These are phyloP conservation scores for Effrenium voratum DNA, from an alignment of 73 alveolate genomes.

Conservation along the genomic window DNA sequence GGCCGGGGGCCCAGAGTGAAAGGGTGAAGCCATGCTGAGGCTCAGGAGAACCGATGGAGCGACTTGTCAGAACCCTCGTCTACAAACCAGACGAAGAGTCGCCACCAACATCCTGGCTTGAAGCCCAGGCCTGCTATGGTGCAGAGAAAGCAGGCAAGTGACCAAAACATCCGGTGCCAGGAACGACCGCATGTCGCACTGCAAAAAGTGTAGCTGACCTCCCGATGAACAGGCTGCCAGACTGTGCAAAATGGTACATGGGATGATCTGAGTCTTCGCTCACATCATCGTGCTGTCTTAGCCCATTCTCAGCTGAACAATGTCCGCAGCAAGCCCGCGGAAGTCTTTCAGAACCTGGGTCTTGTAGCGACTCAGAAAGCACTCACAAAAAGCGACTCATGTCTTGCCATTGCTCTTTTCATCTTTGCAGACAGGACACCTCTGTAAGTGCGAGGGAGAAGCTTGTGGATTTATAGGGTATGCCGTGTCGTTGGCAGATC, in stretches of 20 bases:
- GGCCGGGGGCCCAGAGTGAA: no score
- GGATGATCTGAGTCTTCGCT: no score
- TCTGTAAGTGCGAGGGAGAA: constrained; percentile 25
- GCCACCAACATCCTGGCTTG: not conserved
- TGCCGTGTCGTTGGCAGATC: constrained; percentile 60
- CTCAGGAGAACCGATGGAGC: no score
- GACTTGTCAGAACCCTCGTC: no score
- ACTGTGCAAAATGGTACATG: not conserved
- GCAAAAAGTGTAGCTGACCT: not conserved
- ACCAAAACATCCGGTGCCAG: not conserved
- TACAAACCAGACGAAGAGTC: no score
- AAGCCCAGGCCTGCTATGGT: not conserved
- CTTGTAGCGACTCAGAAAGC: not conserved
- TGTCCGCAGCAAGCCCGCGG: constrained; percentile 48
- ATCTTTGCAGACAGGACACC: not conserved
- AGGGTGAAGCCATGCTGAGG: no score
- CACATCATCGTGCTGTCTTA: not conserved
- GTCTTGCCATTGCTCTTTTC: no score
- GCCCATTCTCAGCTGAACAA: constrained; percentile 66
- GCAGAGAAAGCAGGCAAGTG: not conserved
- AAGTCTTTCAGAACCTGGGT: constrained; percentile 67
- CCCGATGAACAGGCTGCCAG: not conserved
- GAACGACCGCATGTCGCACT: not conserved
- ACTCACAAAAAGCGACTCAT: not conserved
- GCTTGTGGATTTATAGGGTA: constrained; percentile 55